Evolutionary conservation across 352 stramenopile species (phyloP), one percentile per base, ranked within the genome.

Genomic region (Achlya hypogyna): DNA sequence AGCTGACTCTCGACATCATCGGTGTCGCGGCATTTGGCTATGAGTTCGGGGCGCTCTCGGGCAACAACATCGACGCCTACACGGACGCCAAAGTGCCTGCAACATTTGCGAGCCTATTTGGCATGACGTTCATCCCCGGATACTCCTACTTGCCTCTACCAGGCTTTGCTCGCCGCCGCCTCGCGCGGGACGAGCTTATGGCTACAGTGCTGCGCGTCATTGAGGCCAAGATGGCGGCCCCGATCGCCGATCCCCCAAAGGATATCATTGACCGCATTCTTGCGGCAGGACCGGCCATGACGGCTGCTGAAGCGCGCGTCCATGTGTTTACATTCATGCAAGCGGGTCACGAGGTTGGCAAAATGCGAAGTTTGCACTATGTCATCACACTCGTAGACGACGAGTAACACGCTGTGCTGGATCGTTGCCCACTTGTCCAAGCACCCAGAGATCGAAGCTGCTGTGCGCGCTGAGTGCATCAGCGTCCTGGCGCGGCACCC

Each of bases 401-500:
- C 51, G n/a, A 34, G 22, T 28, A 34, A 34, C 51, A 35, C 51
- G n/a, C 25, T 59, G 16, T 34, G 51, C 25, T 59, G 27, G 27
- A n/a, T 59, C 51, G 23, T 59, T 59, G 51, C 27, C 18, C 23
- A 20, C 10, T 31, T 59, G 5, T 34, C 20, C 5, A 12, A 29
- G 18, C 31, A 59, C 18, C 51, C 51, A 3, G 51, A 27, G 10
- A 31, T 31, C 4, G 25, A n/a, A 28, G 5, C 5, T 27, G n/a
- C 18, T 10, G 29, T 59, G 18, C 22, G 79, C 4, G 32, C 32
- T 12, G 63, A 65, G 38, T 75, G 78, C 64, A 65, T 78, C 29
- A 73, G 65, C 0, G 65, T 63, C 42, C 23, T 79, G 18, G 72
- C 74, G 10, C 62, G 79, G 4, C 71, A 79, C 58, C 38, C 38